phyloP scores from a whole-genome alignment of 1,139 yeast species.

The Kazachstania sp. region DNA sequence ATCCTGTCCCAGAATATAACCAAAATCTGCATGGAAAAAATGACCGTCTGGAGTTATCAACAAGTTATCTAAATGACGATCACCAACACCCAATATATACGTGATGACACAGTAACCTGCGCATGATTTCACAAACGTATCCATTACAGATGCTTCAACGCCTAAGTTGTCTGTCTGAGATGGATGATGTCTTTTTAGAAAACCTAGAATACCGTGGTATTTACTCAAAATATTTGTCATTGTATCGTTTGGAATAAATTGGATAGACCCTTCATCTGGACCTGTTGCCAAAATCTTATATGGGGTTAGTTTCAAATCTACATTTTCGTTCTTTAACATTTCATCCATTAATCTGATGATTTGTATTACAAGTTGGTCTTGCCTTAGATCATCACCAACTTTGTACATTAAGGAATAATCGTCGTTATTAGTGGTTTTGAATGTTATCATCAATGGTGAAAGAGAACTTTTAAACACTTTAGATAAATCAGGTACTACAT shows the following conservation, averaged over 20 bases:
- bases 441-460: slow-evolving; percentile 76
- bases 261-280: slow-evolving; percentile 83
- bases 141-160: slow-evolving; percentile 73
- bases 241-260: slow-evolving; percentile 86
- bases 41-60: slow-evolving; percentile 67
- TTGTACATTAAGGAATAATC: slow-evolving; percentile 80
- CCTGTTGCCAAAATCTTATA: slow-evolving; percentile 88
- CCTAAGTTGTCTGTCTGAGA: slow-evolving; percentile 54
- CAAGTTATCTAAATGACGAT: slow-evolving; percentile 87
- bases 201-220: slow-evolving; percentile 68
- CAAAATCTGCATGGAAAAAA: slow-evolving; percentile 96
- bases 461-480: slow-evolving; percentile 85
- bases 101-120: slow-evolving; percentile 98
- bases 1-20: slow-evolving; percentile 90
- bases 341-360: slow-evolving; percentile 88
- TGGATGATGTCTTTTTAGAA: slow-evolving; percentile 57
- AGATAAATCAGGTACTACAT: slow-evolving; percentile 72
- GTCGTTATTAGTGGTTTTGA: slow-evolving; percentile 47
- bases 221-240: slow-evolving; percentile 70
- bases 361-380: slow-evolving; percentile 92
- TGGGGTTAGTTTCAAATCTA: slow-evolving; percentile 81
- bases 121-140: slow-evolving; percentile 86
- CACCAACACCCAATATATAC: slow-evolving; percentile 91
- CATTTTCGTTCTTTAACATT: slow-evolving; percentile 76
- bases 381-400: slow-evolving; percentile 91